A percentile compares a stretch with the other conserved stretches of the same genome.
Evolutionary conservation across 164 flowering plant genomes (phyloP).

Genomic region (Taxillus chinensis): DNA sequence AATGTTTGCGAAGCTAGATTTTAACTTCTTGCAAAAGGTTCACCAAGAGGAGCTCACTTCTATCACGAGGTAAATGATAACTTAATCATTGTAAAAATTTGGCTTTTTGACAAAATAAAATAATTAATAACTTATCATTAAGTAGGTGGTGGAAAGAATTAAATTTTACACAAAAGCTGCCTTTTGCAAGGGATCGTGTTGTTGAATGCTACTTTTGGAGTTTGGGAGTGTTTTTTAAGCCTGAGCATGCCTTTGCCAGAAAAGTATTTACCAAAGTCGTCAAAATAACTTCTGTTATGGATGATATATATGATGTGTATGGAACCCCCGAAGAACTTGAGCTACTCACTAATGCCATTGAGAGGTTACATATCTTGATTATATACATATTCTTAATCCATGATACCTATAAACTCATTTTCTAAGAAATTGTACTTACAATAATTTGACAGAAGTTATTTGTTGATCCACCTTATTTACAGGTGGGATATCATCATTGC

Average conservation of each 20-base stretch:
- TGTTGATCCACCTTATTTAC: too few species aligned
- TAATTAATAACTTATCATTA: constrained; percentile 9
- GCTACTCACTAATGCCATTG: constrained; percentile 9
- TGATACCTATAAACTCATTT: too few species aligned
- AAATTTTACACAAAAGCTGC: constrained; percentile 9
- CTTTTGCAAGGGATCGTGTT: constrained; percentile 19
- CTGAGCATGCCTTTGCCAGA: constrained; percentile 10
- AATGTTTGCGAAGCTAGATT: background rate
- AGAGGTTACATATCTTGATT: constrained; percentile 4
- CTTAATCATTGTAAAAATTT: background rate
- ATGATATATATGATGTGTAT: constrained; percentile 25
- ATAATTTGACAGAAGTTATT: too few species aligned
- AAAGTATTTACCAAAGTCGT: constrained; percentile 8
- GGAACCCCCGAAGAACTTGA: constrained; percentile 13
- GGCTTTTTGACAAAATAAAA: background rate
- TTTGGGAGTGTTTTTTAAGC: constrained; percentile 18
- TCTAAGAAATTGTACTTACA: too few species aligned
- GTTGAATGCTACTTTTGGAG: constrained; percentile 29
- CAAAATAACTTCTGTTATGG: constrained; percentile 1
- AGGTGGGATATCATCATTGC: background rate
- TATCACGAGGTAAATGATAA: background rate
- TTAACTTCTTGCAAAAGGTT: background rate
- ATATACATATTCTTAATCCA: too few species aligned
- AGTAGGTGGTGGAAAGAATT: constrained; percentile 35
- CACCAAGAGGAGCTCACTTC: background rate